Percentiles rank a stretch among this genome's conserved stretches.
These are phyloP conservation scores for Capsicum baccatum DNA, from an alignment of 257 asterid genomes.

Conservation along the genomic window DNA sequence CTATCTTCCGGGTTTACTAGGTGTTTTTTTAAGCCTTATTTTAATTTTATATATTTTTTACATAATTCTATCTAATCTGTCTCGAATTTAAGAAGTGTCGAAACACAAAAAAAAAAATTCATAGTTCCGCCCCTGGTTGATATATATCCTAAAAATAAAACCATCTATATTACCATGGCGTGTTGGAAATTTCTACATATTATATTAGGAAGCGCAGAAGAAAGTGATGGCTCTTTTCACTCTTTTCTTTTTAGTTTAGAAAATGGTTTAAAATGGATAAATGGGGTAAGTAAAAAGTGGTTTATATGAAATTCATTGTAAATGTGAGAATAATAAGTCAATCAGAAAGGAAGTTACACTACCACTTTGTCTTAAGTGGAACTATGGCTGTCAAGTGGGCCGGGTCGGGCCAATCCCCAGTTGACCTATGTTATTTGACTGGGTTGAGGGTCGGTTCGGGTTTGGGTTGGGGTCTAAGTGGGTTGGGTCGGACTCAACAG, in stretches of 20 bases:
- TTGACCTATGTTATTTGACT: too few species aligned
- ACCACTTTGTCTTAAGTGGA: conserved; percentile 35
- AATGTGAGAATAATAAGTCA: conserved; percentile 28
- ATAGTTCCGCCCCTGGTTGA: not conserved
- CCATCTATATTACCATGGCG: not conserved
- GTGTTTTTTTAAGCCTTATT: too few species aligned
- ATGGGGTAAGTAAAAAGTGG: conserved; percentile 34
- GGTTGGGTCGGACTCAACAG: too few species aligned
- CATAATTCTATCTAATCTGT: too few species aligned
- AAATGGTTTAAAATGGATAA: conserved; percentile 30
- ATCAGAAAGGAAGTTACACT: conserved; percentile 25
- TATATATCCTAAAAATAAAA: not conserved
- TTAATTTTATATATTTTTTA: too few species aligned
- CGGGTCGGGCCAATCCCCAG: too few species aligned
- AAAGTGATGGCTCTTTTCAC: not conserved
- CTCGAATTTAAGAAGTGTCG: too few species aligned
- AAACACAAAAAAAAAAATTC: too few species aligned
- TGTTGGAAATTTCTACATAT: not conserved
- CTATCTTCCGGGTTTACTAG: too few species aligned
- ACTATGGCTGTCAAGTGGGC: not conserved
- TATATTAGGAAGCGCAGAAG: not conserved
- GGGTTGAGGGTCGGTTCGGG: too few species aligned
- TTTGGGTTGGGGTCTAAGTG: too few species aligned
- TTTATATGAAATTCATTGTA: not conserved
- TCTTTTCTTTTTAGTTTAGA: not conserved